Evolutionary conservation across 2,329 filamentous ascomycete species (phyloP).

Genomic region (Phialophora expanda): DNA sequence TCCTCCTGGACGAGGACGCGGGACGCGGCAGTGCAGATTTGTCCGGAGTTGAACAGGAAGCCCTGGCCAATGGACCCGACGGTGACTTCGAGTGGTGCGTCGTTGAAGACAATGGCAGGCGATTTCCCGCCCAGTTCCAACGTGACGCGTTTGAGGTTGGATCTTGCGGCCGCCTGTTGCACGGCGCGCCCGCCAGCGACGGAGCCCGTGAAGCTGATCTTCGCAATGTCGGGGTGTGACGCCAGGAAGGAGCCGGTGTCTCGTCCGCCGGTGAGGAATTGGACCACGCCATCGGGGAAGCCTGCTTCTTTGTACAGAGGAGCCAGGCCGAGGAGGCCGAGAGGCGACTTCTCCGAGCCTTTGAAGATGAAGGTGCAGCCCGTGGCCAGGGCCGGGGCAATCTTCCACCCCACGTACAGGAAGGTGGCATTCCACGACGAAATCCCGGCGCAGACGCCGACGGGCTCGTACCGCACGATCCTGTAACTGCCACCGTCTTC

Average conservation of each 20-base stretch:
- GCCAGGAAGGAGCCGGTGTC: slow-evolving; percentile 71
- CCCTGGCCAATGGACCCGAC: slow-evolving; percentile 75
- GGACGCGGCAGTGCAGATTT: slow-evolving; percentile 69
- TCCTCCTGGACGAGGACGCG: slow-evolving; percentile 67
- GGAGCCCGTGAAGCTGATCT: slow-evolving; percentile 78
- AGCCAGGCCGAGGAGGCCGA: slow-evolving; percentile 64
- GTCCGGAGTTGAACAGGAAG: slow-evolving; percentile 63
- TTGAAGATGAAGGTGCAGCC: slow-evolving; percentile 65
- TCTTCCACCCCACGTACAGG: slow-evolving; percentile 56
- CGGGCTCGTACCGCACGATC: slow-evolving; percentile 66
- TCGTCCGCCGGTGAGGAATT: slow-evolving; percentile 73
- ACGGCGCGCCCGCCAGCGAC: slow-evolving; percentile 67
- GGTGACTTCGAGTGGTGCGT: slow-evolving; percentile 70
- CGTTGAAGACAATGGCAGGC: slow-evolving; percentile 61
- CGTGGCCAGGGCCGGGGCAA: slow-evolving; percentile 58
- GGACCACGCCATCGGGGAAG: slow-evolving; percentile 78
- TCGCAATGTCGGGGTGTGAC: slow-evolving; percentile 70
- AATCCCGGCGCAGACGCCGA: slow-evolving; percentile 80
- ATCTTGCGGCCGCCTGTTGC: slow-evolving; percentile 44
- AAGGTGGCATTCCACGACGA: slow-evolving; percentile 89
- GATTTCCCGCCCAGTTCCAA: slow-evolving; percentile 66
- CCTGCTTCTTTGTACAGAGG: slow-evolving; percentile 72
- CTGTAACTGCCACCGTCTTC: slow-evolving; percentile 75
- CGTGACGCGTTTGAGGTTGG: slow-evolving; percentile 63
- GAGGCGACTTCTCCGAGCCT: slow-evolving; percentile 63